phyloP scores from a whole-genome alignment of 495 filamentous ascomycete genomes.

The Aspergillus asperescens region DNA sequence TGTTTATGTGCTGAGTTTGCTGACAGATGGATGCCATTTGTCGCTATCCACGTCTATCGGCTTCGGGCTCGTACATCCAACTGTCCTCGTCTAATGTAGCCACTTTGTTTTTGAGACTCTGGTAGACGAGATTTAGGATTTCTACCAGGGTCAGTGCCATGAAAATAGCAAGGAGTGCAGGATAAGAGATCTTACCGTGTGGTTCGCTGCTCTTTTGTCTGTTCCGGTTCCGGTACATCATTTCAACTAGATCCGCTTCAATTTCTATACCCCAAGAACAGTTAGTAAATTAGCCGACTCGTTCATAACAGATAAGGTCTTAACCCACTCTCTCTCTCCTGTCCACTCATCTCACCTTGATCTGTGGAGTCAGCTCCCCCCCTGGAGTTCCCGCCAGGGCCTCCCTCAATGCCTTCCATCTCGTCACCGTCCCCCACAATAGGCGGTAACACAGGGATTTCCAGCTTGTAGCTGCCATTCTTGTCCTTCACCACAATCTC shows the following conservation, averaged over 20 bases:
- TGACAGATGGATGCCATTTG: neutral
- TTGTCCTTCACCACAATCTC: slow-evolving; percentile 75
- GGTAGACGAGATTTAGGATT: slow-evolving; percentile 63
- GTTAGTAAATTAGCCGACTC: neutral
- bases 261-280: slow-evolving; percentile 30
- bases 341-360: slow-evolving; percentile 30
- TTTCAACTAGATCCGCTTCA: slow-evolving; percentile 45
- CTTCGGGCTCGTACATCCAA: slow-evolving; percentile 85
- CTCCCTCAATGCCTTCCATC: slow-evolving; percentile 33
- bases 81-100: slow-evolving; percentile 73
- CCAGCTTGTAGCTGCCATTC: slow-evolving; percentile 69
- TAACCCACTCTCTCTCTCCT: slow-evolving; percentile 46
- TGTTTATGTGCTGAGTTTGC: slow-evolving; percentile 5
- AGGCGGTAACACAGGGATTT: slow-evolving; percentile 53
- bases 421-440: slow-evolving; percentile 53
- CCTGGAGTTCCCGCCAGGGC: slow-evolving; percentile 21
- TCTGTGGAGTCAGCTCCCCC: slow-evolving; percentile 13
- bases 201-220: slow-evolving; percentile 57
- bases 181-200: slow-evolving; percentile 53
- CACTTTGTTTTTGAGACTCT: slow-evolving; percentile 66
- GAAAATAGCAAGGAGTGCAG: neutral
- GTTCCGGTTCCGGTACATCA: slow-evolving; percentile 57
- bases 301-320: neutral
- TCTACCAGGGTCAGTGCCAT: slow-evolving; percentile 45
- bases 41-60: slow-evolving; percentile 28